A percentile compares a stretch with the other conserved stretches of the same genome.
phyloP scores from a whole-genome alignment of 2,329 filamentous ascomycete genomes.

The Nothophoma quercina region DNA sequence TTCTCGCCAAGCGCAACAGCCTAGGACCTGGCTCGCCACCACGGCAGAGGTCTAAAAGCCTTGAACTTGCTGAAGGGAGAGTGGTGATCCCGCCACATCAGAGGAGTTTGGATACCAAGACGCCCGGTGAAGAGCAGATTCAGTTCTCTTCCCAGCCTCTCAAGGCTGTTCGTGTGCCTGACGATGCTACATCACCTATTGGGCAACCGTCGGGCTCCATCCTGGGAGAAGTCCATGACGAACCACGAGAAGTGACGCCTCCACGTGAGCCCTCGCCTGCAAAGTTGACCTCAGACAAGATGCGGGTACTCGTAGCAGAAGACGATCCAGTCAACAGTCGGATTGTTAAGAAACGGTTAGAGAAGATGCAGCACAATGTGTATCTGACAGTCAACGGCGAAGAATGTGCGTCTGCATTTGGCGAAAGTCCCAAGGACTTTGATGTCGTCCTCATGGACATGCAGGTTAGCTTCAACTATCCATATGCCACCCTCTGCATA shows the following conservation, averaged over 20 bases:
- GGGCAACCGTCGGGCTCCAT: conserved; percentile 31
- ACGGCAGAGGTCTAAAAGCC: conserved; percentile 34
- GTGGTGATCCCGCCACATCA: conserved; percentile 35
- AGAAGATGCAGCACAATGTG: conserved; percentile 77
- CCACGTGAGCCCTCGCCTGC: conserved; percentile 16
- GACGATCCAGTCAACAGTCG: conserved; percentile 89
- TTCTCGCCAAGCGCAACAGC: conserved; percentile 39
- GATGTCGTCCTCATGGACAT: conserved; percentile 92
- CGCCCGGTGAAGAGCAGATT: conserved; percentile 51
- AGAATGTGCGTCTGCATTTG: conserved; percentile 77
- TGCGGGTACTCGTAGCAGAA: conserved; percentile 80
- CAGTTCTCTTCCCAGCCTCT: conserved; percentile 53
- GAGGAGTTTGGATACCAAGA: conserved; percentile 54
- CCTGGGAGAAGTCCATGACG: conserved; percentile 39
- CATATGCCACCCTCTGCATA: too few relatives aligned
- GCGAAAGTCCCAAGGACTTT: conserved; percentile 67
- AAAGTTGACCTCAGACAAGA: conserved; percentile 49
- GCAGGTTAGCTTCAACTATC: conserved; percentile 67
- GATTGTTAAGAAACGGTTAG: conserved; percentile 79
- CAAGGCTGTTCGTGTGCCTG: conserved; percentile 57
- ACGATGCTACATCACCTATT: conserved; percentile 42
- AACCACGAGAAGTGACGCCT: conserved; percentile 19
- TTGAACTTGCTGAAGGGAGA: conserved; percentile 28
- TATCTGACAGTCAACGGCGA: conserved; percentile 81
- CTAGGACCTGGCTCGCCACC: conserved; percentile 20